Base-by-base conservation (phyloP, 2,329 filamentous ascomycete genomes). In the Drechmeria coniospora region DNA sequence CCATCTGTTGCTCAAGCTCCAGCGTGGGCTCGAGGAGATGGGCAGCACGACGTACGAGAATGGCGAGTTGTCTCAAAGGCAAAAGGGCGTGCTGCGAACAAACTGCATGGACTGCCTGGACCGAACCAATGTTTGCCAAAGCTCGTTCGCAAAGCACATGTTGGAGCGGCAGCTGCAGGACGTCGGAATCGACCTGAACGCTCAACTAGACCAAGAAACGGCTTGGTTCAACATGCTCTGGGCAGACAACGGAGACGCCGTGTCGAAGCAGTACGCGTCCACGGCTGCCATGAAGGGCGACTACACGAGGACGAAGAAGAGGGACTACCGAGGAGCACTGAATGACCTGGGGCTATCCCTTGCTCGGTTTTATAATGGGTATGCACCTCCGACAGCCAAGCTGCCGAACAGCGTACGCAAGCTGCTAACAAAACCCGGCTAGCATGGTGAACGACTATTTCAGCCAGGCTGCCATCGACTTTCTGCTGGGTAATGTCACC, bases 51-150 rank as follows among this genome's bases (percentile, higher is more conserved):
- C 80, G 3, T 57, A 64, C 29, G 42, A 52, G 9, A 51, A 58
- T 12, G 63, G 61, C 2, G 45, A 51, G 17, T 32, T 67, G 10
- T 40, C 53, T 11, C 40, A 46, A 4, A 57, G 47, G 25, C 86
- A 94, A 47, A 63, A 58, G 15, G 86, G 86, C 1, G 70, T 92
- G 6, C 50, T 95, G n/a, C 68, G 90, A 31, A 94, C 84, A 2
- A 98, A 98, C 46, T 98, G 90, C 51, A 95, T 98, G 90, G 90
- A 98, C 46, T 98, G 90, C 42, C 60, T 98, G 8, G 90, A 98
- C 49, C 73, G 90, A 14, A 98, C 90, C 2, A 95, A 95, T 40
- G 86, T 98, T 14, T 84, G 86, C 22, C 87, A 95, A 52, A 92
- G 82, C 45, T 90, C 84, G 0, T 86, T 86, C 47, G 90, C 72